These are phyloP conservation scores for Nemania abortiva DNA, from an alignment of 2,329 filamentous ascomycete genomes.

Conservation along the genomic window DNA sequence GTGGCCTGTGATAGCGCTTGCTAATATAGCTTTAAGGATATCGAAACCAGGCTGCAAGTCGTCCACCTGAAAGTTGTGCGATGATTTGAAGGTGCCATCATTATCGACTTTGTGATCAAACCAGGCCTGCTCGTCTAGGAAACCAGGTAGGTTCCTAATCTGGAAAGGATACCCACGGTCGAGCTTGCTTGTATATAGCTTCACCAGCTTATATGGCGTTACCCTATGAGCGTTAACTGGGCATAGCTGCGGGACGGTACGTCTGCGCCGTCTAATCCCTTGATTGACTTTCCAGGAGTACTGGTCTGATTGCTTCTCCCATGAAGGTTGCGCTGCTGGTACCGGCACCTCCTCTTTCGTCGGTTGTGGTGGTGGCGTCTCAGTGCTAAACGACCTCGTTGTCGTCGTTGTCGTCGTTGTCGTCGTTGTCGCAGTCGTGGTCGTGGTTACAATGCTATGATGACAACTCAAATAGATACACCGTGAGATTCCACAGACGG, in stretches of 20 bases:
- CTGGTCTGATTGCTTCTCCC: too few species aligned
- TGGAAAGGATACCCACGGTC: constrained; percentile 13
- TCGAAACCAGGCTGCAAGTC: constrained; percentile 13
- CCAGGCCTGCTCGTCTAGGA: constrained; percentile 25
- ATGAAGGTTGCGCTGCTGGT: too few species aligned
- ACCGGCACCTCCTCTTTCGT: too few species aligned
- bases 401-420: too few species aligned
- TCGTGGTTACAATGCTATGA: too few species aligned
- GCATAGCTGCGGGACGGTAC: constrained; percentile 9
- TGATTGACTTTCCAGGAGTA: too few species aligned
- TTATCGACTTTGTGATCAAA: constrained; percentile 9
- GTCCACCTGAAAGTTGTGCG: not conserved
- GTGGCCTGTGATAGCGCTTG: constrained; percentile 17
- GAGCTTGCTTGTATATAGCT: constrained; percentile 26
- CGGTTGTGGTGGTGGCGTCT: too few species aligned
- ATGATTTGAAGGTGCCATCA: constrained; percentile 25
- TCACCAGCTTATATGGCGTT: constrained; percentile 27
- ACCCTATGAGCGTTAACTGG: constrained; percentile 23
- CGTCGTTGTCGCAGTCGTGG: too few species aligned
- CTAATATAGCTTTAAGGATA: constrained; percentile 26
- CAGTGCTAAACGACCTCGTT: too few species aligned
- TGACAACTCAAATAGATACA: too few species aligned
- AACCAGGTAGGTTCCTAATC: constrained; percentile 32
- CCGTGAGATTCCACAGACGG: too few species aligned
- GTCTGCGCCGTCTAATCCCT: not conserved